Conservation (phyloP, 176 grass and related monocot species). For the Guadua angustifolia region DNA sequence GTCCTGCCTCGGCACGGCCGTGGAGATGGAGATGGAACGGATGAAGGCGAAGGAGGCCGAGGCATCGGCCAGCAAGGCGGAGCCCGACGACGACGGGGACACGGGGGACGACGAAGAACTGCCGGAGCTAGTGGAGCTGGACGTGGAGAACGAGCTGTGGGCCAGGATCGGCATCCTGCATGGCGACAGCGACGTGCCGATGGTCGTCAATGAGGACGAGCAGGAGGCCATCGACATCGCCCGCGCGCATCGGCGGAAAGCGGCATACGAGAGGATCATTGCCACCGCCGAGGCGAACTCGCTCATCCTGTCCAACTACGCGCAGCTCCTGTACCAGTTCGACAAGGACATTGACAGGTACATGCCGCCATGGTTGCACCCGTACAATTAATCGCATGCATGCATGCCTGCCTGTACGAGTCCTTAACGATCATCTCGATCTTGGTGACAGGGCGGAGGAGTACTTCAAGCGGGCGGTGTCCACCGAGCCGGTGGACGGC, state of each 20-base stretch:
- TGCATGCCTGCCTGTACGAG: not conserved
- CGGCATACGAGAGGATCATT: slow-evolving; percentile 74
- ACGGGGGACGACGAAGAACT: slow-evolving; percentile 24
- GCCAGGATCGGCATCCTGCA: slow-evolving; percentile 63
- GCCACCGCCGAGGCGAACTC: slow-evolving; percentile 54
- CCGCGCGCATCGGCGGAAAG: slow-evolving; percentile 40
- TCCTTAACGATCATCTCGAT: not conserved
- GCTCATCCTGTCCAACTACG: slow-evolving; percentile 88
- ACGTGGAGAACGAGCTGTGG: slow-evolving; percentile 60
- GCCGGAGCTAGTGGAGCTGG: slow-evolving; percentile 38
- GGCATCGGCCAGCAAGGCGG: not conserved
- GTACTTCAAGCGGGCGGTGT: slow-evolving; percentile 74
- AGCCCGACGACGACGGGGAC: not conserved
- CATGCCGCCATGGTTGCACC: not conserved
- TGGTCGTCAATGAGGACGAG: slow-evolving; percentile 13
- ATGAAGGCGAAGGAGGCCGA: slow-evolving; percentile 21
- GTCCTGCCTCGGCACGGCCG: slow-evolving; percentile 44
- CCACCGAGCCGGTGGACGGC: slow-evolving; percentile 63
- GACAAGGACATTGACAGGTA: slow-evolving; percentile 71
- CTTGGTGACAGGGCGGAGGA: slow-evolving; percentile 62
- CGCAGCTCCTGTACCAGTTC: slow-evolving; percentile 86
- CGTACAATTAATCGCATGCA: not conserved
- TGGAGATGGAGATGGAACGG: slow-evolving; percentile 42
- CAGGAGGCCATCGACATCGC: slow-evolving; percentile 4
- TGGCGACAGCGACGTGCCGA: not conserved